Evolutionary conservation across 1,139 yeast genomes (phyloP), one percentile per base, ranked within the genome.

Genomic region (Nadsonia commutata): DNA sequence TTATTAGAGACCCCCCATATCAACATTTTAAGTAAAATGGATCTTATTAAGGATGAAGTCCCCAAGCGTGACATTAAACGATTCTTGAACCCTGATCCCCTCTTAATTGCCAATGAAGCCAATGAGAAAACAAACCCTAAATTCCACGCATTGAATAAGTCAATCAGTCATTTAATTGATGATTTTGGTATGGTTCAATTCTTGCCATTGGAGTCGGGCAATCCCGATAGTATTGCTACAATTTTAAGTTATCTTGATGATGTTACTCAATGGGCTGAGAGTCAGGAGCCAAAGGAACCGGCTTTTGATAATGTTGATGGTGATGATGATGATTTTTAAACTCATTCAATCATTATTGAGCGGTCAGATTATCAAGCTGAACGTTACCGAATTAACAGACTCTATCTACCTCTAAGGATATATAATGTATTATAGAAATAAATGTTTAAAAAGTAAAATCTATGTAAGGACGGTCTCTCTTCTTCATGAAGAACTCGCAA

Each of bases 121-220:
- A 66, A 70, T 48, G 59, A 63, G 42, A 70, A 66, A 42, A 66
- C 74, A 39, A 90, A 86, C 60, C 94, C 95, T 31, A 79, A 73
- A 55, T 90, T 78, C 56, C 72, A 79, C 38, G 75, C 70, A 49
- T 70, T 90, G 48, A 90, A 85, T 58, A 74, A 74, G 52, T 72
- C 90, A 22, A 86, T 90, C 52, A 96, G 96, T 1, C 78, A 81
- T 51, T 68, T 90, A 52, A 56, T 59, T 17, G 97, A 93, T 58
- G 99, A 93, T 57, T 90, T 90, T 61, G 97, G 98, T 7, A 90
- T 90, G 99, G 97, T 90, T 2, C 97, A 90, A 58, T 90, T 86
- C 57, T 66, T 90, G 50, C 97, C 98, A 0, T 68, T 90, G 50
- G 93, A 85, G 56, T 80, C 95, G 40, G 72, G 78, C 40, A 80